phyloP scores from a whole-genome alignment of 345 rosid genomes.

The Syzygium oleosum region DNA sequence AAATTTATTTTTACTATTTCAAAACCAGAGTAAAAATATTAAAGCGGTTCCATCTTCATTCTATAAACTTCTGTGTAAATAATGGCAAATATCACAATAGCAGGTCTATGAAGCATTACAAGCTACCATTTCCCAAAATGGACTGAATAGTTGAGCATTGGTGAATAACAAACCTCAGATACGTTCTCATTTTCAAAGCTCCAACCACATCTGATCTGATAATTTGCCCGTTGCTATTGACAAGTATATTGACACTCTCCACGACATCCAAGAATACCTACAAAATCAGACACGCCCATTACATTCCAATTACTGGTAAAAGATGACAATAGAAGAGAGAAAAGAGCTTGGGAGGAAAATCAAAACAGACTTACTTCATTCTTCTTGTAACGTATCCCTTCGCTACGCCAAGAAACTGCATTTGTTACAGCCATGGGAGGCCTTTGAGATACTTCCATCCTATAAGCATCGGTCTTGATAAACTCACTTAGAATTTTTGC shows the following conservation, averaged over 20 bases:
- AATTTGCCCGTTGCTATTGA: slow-evolving; percentile 94
- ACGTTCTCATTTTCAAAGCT: slow-evolving; percentile 96
- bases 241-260: slow-evolving; percentile 92
- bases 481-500: slow-evolving; percentile 92
- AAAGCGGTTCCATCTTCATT: neutral
- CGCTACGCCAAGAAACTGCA: slow-evolving; percentile 98
- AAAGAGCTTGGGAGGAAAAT: neutral
- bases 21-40: neutral
- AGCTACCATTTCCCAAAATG: neutral
- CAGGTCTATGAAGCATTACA: neutral
- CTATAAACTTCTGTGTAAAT: neutral
- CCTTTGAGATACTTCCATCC: slow-evolving; percentile 91
- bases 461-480: slow-evolving; percentile 95
- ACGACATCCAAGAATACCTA: slow-evolving; percentile 95
- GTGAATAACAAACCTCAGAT: slow-evolving; percentile 54
- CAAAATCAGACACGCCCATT: slow-evolving; percentile 3
- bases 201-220: slow-evolving; percentile 95
- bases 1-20: neutral
- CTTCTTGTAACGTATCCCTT: slow-evolving; percentile 84
- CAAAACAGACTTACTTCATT: slow-evolving; percentile 54
- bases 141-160: neutral
- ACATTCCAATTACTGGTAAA: neutral
- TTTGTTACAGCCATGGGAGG: slow-evolving; percentile 99
- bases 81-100: too few species aligned
- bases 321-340: neutral